phyloP scores from a whole-genome alignment of 768 basidiomycete genomes.

The Calvatia gigantea region DNA sequence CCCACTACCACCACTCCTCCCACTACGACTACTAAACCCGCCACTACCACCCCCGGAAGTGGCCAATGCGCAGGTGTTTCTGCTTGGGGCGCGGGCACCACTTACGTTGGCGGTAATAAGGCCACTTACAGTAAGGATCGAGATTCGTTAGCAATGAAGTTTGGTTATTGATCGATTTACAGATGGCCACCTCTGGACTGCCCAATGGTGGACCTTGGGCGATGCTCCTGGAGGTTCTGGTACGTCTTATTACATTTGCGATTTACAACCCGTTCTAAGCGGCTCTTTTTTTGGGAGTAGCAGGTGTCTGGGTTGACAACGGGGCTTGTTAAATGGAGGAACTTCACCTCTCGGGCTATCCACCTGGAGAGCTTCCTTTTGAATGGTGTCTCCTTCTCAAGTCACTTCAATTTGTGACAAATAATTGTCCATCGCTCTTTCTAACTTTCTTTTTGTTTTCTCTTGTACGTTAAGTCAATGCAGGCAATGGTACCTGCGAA shows the following conservation, averaged over 20 bases:
- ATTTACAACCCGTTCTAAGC: too few relatives aligned
- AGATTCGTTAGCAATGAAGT: neutral
- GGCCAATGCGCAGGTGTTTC: slow-evolving; percentile 39
- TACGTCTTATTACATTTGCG: slow-evolving; percentile 23
- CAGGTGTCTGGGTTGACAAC: slow-evolving; percentile 52
- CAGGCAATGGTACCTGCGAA: neutral
- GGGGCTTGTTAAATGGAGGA: slow-evolving; percentile 37
- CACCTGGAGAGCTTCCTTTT: neutral
- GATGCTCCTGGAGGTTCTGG: slow-evolving; percentile 53
- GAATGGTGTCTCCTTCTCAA: neutral
- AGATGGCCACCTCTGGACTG: slow-evolving; percentile 56
- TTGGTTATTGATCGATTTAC: neutral
- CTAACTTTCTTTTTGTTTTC: neutral
- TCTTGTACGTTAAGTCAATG: neutral
- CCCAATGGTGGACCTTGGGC: slow-evolving; percentile 60
- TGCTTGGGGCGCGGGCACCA: slow-evolving; percentile 47
- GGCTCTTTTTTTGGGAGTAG: too few relatives aligned
- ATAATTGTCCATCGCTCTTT: too few relatives aligned
- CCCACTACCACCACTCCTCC: slow-evolving; percentile 16
- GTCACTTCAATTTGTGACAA: too few relatives aligned
- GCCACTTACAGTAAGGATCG: slow-evolving; percentile 40
- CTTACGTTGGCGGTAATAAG: slow-evolving; percentile 42
- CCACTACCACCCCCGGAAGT: slow-evolving; percentile 22
- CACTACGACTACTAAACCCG: slow-evolving; percentile 13
- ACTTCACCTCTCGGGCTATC: too few relatives aligned